A percentile compares a stretch with the other conserved stretches of the same genome.
Evolutionary conservation across 2,329 filamentous ascomycete species (phyloP).

Genomic region (Xylariaceae sp.): DNA sequence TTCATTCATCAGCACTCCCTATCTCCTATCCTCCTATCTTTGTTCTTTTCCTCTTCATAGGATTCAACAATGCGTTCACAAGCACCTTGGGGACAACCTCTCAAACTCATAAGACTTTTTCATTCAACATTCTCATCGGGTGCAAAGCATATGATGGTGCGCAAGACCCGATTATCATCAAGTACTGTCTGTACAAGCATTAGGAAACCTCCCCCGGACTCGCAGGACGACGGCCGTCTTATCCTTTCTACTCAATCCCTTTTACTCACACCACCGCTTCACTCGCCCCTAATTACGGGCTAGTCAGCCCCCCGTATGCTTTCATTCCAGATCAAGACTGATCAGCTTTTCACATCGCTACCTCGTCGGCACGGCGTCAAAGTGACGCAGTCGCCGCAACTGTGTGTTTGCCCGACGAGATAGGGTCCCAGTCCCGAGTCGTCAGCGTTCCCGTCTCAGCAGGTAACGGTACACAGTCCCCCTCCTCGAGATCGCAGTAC

Average conservation of each 20-base stretch:
- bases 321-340: background rate
- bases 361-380: background rate
- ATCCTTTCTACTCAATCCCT: no score
- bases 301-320: no score
- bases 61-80: background rate
- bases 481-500: slow-evolving; percentile 8
- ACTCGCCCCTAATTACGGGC: no score
- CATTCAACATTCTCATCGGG: no score
- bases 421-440: background rate
- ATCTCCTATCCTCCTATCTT: background rate
- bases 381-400: background rate
- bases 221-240: no score
- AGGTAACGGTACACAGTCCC: slow-evolving; percentile 1
- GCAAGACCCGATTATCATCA: no score
- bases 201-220: no score
- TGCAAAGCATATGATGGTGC: no score
- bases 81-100: no score
- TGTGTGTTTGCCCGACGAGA: slow-evolving; percentile 7
- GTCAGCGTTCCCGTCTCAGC: background rate
- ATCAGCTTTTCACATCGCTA: background rate
- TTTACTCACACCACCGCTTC: no score
- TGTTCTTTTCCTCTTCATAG: background rate
- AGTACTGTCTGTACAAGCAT: no score
- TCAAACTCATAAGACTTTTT: no score
- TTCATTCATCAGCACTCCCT: background rate